phyloP scores from a whole-genome alignment of 176 grass and related monocot species.

The Eragrostis nindensis region DNA sequence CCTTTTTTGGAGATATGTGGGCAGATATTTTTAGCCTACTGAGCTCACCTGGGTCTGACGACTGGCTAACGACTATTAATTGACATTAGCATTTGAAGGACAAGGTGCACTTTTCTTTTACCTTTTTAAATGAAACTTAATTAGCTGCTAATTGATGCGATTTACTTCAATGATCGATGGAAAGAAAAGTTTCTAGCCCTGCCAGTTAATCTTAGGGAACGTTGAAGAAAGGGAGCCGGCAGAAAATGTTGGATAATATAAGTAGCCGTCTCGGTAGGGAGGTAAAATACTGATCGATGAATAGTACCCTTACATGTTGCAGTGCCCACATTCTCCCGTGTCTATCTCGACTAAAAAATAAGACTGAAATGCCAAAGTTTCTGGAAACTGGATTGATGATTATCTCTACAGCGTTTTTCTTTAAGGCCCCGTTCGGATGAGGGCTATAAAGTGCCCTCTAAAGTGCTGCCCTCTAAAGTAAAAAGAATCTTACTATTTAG shows the following conservation, averaged over 20 bases:
- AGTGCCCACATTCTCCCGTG: too few relatives aligned
- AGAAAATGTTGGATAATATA: background rate
- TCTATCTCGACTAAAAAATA: background rate
- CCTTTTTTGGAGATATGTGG: background rate
- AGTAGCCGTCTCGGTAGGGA: background rate
- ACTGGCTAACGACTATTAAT: background rate
- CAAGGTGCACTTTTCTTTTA: background rate
- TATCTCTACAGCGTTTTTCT: too few relatives aligned
- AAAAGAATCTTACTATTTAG: too few relatives aligned
- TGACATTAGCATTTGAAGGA: conserved; percentile 1
- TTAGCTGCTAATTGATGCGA: background rate
- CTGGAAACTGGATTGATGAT: background rate
- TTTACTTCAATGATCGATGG: background rate
- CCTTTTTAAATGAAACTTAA: too few relatives aligned
- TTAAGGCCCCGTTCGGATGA: too few relatives aligned
- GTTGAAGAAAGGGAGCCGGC: too few relatives aligned
- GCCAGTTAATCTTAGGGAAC: too few relatives aligned
- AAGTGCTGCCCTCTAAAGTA: too few relatives aligned
- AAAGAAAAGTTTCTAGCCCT: too few relatives aligned
- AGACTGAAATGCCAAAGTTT: background rate
- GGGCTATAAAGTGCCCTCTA: too few relatives aligned
- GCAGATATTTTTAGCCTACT: conserved; percentile 22
- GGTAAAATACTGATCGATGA: background rate
- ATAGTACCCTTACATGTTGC: too few relatives aligned
- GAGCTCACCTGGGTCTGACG: conserved; percentile 14